A percentile compares a stretch with the other conserved stretches of the same genome.
Conservation (phyloP, 371 early-diverging fungal species). For the Syncephalis fuscata region DNA sequence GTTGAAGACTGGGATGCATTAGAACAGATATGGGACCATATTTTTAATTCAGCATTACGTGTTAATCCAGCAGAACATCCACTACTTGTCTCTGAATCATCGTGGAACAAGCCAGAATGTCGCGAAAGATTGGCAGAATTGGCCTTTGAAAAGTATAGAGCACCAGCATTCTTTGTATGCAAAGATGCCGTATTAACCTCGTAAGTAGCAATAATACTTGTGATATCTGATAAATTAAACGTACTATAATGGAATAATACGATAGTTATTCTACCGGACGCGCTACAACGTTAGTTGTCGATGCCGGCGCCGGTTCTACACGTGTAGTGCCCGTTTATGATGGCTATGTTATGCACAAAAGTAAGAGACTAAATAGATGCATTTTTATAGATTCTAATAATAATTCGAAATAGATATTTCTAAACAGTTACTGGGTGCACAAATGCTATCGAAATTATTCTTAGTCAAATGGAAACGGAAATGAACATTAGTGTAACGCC, state of each 20-base stretch:
- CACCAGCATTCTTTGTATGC: conserved; percentile 86
- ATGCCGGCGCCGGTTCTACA: conserved; percentile 74
- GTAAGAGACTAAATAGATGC: conserved; percentile 8
- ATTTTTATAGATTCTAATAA: neutral
- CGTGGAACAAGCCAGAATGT: conserved; percentile 69
- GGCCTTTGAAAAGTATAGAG: conserved; percentile 81
- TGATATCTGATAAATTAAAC: neutral
- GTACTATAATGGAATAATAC: neutral
- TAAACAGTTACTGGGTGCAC: conserved; percentile 66
- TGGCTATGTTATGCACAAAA: conserved; percentile 86
- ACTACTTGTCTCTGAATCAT: conserved; percentile 69
- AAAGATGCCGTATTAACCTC: conserved; percentile 83
- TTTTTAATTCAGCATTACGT: conserved; percentile 45
- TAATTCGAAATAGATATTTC: conserved; percentile 31
- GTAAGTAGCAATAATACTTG: conserved; percentile 20
- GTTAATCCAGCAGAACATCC: conserved; percentile 71
- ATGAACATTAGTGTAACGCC: conserved; percentile 56
- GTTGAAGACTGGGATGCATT: conserved; percentile 87
- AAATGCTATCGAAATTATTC: conserved; percentile 57
- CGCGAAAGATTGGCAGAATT: conserved; percentile 80
- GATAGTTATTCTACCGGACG: conserved; percentile 78
- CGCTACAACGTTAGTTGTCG: conserved; percentile 78
- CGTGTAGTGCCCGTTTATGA: conserved; percentile 90
- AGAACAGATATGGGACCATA: conserved; percentile 76
- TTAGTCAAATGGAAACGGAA: conserved; percentile 36